Base-by-base conservation (phyloP, 495 filamentous ascomycete genomes). In the Hypomontagnella monticulosa region DNA sequence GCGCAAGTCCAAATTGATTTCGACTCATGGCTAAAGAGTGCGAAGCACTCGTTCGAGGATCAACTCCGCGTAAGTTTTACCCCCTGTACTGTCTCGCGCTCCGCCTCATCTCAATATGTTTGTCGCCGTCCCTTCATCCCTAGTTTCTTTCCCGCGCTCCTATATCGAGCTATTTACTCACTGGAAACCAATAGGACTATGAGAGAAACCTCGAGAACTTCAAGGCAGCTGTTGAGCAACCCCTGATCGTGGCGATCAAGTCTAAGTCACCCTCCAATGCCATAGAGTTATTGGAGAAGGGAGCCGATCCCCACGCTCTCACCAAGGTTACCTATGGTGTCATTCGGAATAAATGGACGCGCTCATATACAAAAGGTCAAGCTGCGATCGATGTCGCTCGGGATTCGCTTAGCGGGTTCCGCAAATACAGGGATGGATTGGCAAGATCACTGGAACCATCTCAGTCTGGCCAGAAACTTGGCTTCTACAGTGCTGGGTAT, bases 311-410 rank as follows among this genome's bases (percentile, higher is more conserved):
- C 0, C 87, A 87, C 52, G 73, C 81, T 0, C 49, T 87, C 3
- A 73, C 79, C 0, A 69, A 69, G 3, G 27, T 49, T 1, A 78
- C 78, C 9, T 61, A 81, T n/a, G 42, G 63, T 1, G 48, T 71
- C 9, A 14, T 84, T 14, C 30, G 59, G n/a, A 41, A 71, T n/a
- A 32, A 61, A 0, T 72, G 41, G 33, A 32, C 44, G 16, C 44
- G 63, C 6, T 18, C 15, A 1, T 61, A 57, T 8, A 38, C 63
- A 4, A 58, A 23, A 5, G 84, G 80, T 9, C 43, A 81, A 37
- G 79, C 81, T 4, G 73, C 88, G 1, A 70, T 92, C 7, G 89
- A 92, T 59, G 20, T 80, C 16, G 83, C 89, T 4, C 77, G 77
- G 8, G 57, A 75, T 3, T 81, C 84, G 42, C 69, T 91, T n/a